Conservation (phyloP, 2,329 filamentous ascomycete genomes). For the Colletotrichum noveboracense region DNA sequence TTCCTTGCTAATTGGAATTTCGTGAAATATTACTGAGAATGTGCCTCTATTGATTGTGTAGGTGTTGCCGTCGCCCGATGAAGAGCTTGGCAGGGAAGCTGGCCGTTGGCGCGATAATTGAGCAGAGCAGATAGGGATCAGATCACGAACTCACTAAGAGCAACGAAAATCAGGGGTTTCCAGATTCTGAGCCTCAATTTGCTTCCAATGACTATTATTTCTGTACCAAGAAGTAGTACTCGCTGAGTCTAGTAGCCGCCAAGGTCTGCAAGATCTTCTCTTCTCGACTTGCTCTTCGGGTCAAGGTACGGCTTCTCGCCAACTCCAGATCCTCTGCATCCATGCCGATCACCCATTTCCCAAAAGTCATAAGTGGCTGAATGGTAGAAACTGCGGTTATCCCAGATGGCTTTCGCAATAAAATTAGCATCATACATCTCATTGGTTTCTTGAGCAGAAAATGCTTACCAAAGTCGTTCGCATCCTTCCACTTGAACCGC, state of each 20-base stretch:
- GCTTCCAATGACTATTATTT: neutral
- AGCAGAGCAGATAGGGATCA: neutral
- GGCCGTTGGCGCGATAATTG: rapidly evolving
- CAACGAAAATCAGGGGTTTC: rapidly evolving
- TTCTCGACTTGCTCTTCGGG: conserved; percentile 37
- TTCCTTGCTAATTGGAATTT: rapidly evolving
- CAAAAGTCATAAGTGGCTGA: conserved; percentile 68
- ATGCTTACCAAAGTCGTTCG: conserved; percentile 45
- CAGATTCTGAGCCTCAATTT: neutral
- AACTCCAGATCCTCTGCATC: conserved; percentile 43
- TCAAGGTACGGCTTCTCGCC: conserved; percentile 49
- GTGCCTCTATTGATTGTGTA: rapidly evolving
- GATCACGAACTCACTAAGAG: neutral
- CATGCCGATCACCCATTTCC: conserved; percentile 44
- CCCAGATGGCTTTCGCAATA: conserved; percentile 61
- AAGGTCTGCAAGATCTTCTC: conserved; percentile 35
- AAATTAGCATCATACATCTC: neutral
- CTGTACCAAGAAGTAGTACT: too few species aligned
- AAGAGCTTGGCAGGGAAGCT: neutral
- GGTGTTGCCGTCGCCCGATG: rapidly evolving
- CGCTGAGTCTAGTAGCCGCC: neutral
- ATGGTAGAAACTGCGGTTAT: conserved; percentile 59
- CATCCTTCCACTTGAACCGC: conserved; percentile 53
- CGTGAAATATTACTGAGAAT: rapidly evolving
- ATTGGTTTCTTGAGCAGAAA: conserved; percentile 22